Evolutionary conservation across 2,329 filamentous ascomycete species (phyloP), one percentile per base, ranked within the genome.

Genomic region (Curvularia spicifera): DNA sequence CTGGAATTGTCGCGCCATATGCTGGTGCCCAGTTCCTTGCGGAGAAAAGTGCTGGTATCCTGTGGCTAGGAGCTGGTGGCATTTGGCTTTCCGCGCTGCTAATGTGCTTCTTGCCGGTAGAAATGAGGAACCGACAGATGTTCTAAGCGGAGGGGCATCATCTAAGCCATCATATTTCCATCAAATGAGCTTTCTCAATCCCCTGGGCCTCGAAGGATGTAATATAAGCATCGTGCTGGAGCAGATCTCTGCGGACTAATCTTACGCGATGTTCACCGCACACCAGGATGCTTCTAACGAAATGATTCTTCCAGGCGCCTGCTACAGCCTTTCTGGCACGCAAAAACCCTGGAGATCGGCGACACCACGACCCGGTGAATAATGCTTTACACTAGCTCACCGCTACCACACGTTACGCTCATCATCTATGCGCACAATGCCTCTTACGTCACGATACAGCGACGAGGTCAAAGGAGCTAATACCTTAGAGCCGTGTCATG

Each of bases 91-190:
- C 69, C 13, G 67, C 70, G 8, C 40, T 72, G 15, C 50, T 66
- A 15, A 71, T 72, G 70, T 66, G 70, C 12, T 71, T 71, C 54
- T 37, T 72, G 52, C 70, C 70, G 1, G 69, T 72, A 10, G 70
- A 72, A 53, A 72, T 72, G 70, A 67, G 60, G 52, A 67, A 69
- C 43, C 60, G 70, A 52, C 69, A 72, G 58, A 72, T 72, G 70
- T 72, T 71, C 33, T 72, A 63, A 51, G 35, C 8, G 24, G 8
- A 10, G 9, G 7, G 22, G 7, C 28, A 9, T 15, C 26, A 5
- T n/a, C 8, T 46, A 29, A 9, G 0, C 3, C 9, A 20, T 24
- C 2, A 15, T 10, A 0, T 24, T 35, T 18, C 6, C 5, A 24
- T 26, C 4, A 2, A 10, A 35, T 6, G n/a, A 10, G n/a, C 6